Evolutionary conservation across 2,329 filamentous ascomycete genomes (phyloP).

Genomic region (Aspergillus spinulosporus): DNA sequence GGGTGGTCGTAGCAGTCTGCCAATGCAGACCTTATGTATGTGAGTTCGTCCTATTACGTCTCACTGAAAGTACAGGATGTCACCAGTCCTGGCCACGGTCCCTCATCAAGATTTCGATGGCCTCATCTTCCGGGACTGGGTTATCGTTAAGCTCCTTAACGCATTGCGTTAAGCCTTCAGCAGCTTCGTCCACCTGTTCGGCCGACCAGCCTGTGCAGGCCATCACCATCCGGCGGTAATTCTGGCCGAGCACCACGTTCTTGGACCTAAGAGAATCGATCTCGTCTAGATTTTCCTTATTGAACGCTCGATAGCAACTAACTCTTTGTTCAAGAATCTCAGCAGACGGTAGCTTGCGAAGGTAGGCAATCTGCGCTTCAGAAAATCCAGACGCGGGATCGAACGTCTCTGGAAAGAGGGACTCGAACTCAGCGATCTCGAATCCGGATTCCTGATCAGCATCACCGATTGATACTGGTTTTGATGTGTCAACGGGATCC

Average conservation of each 20-base stretch:
- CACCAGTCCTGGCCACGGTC: conserved; percentile 49
- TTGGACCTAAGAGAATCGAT: conserved; percentile 72
- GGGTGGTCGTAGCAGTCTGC: neutral
- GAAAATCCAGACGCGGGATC: conserved; percentile 45
- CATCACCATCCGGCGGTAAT: conserved; percentile 84
- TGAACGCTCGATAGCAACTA: conserved; percentile 69
- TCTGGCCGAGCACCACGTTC: conserved; percentile 79
- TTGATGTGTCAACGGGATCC: conserved; percentile 48
- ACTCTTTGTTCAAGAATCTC: conserved; percentile 66
- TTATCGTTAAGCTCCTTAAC: conserved; percentile 75
- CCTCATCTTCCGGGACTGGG: conserved; percentile 45
- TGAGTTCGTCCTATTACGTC: conserved; percentile 11
- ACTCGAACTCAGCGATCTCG: conserved; percentile 36
- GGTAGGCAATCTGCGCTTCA: conserved; percentile 44
- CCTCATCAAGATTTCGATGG: conserved; percentile 47
- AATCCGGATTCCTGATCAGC: conserved; percentile 47
- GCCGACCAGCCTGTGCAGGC: conserved; percentile 81
- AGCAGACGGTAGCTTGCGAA: conserved; percentile 58
- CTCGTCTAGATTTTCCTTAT: conserved; percentile 65
- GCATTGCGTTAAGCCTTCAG: conserved; percentile 78
- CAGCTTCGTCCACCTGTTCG: conserved; percentile 73
- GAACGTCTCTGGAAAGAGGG: conserved; percentile 40
- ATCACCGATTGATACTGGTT: conserved; percentile 49
- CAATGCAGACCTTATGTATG: conserved; percentile 1
- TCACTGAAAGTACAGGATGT: conserved; percentile 2